Percentiles rank a stretch among this genome's conserved stretches.
Conservation (phyloP, 208 protist species). For the Trypanosomatidae sp. region DNA sequence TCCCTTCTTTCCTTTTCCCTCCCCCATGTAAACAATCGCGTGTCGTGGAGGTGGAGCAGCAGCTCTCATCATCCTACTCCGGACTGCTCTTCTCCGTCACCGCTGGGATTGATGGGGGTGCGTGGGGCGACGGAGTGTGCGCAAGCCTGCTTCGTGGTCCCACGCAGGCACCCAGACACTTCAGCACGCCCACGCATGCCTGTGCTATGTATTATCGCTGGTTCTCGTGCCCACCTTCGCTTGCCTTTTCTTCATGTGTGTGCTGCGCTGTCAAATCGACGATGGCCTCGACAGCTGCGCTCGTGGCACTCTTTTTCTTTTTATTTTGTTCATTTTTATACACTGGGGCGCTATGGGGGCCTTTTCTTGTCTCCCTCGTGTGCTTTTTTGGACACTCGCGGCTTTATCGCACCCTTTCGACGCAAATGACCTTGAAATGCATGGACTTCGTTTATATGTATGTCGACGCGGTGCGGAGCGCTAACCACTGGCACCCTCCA, state of each 20-base stretch:
- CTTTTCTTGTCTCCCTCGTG: not conserved
- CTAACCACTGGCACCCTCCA: not conserved
- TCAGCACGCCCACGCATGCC: not conserved
- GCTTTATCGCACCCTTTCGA: not conserved
- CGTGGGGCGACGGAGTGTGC: not conserved
- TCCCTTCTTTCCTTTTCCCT: not conserved
- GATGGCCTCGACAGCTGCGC: not conserved
- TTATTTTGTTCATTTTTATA: not conserved
- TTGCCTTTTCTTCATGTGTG: not conserved
- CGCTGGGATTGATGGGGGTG: not conserved
- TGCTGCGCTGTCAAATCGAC: not conserved
- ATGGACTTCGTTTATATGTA: not conserved
- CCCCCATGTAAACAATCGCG: not conserved
- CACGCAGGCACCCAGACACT: not conserved
- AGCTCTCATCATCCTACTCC: not conserved
- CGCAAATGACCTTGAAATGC: not conserved
- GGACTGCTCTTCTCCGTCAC: not conserved
- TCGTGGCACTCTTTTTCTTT: slow-evolving; percentile 8
- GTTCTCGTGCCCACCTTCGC: not conserved
- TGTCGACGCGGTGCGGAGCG: not conserved
- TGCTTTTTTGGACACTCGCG: not conserved
- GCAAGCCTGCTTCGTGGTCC: not conserved
- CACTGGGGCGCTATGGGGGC: not conserved
- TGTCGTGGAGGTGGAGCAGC: not conserved
- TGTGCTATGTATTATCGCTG: slow-evolving; percentile 1